Base-by-base conservation (phyloP, 2,329 filamentous ascomycete species). In the Aspergillus texensis region DNA sequence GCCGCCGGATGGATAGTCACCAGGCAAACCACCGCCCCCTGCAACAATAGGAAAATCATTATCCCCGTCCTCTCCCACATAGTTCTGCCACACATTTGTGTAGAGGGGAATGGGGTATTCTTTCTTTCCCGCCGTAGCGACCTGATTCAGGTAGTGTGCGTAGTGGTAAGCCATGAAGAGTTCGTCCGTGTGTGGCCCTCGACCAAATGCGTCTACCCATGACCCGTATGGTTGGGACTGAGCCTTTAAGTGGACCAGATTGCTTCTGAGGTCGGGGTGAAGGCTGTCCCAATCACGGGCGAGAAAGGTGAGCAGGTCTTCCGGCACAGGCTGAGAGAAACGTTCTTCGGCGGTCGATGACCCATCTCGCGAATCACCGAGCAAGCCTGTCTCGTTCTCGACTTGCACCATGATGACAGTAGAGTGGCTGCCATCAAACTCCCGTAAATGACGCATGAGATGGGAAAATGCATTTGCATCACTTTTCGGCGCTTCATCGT, bases 391-490 rank as follows among this genome's bases (percentile, higher is more conserved):
- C 72, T 86, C 84, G 48, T 86, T 86, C 70, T 87, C 82, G n/a
- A 87, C 84, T 65, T 86, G 84, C 0, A 86, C 79, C 84, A 86
- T 86, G 2, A 86, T 65, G 0, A 86, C 83, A 0, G 83, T 86
- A 3, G 74, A 78, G 50, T 85, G 76, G 12, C 77, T 70, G 1
- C 72, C 72, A 53, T 86, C 83, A 5, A 85, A 68, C 3, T 81
- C 72, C 8, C 79, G 78, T 12, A 82, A 54, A 57, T 82, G 79
- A 6, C 65, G 63, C 73, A 82, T 73, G 11, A 83, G 68, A 39
- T 64, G 68, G 1, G 62, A 61, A 63, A 82, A 83, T 1, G 80
- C 80, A 62, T 73, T 79, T 0, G 74, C 71, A 65, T 83, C 80
- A 8, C 76, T 74, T 52, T 74, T 72, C 46, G 64, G 69, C 21